These are phyloP conservation scores for Fusarium chlamydosporum DNA, from an alignment of 2,329 filamentous ascomycete genomes.

Conservation along the genomic window DNA sequence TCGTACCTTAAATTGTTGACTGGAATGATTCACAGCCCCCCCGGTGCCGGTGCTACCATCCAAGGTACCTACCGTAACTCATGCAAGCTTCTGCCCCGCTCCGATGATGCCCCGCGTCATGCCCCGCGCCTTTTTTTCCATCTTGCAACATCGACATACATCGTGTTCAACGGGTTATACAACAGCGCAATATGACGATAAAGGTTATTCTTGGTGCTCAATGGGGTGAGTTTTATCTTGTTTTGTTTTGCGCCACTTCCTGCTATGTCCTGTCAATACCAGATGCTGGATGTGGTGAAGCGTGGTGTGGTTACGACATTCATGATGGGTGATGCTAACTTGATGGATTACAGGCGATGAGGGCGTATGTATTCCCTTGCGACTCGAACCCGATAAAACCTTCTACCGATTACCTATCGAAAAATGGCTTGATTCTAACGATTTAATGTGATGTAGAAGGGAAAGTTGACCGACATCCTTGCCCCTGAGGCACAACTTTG, in stretches of 20 bases:
- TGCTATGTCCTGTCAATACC: no score
- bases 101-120: constrained; percentile 21
- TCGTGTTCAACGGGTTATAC: constrained; percentile 18
- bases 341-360: constrained; percentile 14
- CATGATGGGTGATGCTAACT: constrained; percentile 7
- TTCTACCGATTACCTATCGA: not conserved
- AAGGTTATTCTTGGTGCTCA: constrained; percentile 23
- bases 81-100: constrained; percentile 21
- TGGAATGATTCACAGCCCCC: constrained; percentile 13
- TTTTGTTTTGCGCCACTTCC: not conserved
- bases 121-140: constrained; percentile 19
- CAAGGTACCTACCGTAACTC: not conserved
- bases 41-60: constrained; percentile 17
- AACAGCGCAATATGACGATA: constrained; percentile 21
- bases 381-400: not conserved
- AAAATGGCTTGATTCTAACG: constrained; percentile 6
- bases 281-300: not conserved
- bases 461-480: constrained; percentile 31
- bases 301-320: constrained; percentile 1
- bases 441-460: constrained; percentile 14
- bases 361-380: constrained; percentile 16
- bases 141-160: constrained; percentile 24
- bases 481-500: constrained; percentile 31
- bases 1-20: constrained; percentile 7
- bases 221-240: constrained; percentile 6